A percentile compares a stretch with the other conserved stretches of the same genome.
Evolutionary conservation across 2,329 filamentous ascomycete genomes (phyloP).

Genomic region (Pestalotiopsis sp.): DNA sequence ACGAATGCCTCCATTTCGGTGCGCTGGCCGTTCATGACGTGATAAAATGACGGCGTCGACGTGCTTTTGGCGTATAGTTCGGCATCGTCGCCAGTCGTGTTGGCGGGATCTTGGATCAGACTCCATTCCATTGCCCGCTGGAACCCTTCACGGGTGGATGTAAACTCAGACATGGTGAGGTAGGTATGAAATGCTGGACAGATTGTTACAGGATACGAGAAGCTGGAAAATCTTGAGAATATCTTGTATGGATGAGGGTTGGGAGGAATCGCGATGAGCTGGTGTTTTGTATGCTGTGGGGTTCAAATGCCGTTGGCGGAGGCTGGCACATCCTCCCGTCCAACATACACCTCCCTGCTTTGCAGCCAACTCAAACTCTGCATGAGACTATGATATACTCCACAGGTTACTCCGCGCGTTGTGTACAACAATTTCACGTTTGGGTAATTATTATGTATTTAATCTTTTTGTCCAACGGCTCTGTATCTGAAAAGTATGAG

Average conservation of each 20-base stretch:
- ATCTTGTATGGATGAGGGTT: neutral
- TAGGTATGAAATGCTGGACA: neutral
- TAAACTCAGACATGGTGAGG: constrained; percentile 27
- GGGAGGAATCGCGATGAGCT: neutral
- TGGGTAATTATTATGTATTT: too few relatives aligned
- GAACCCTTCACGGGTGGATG: constrained; percentile 27
- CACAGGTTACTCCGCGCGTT: too few relatives aligned
- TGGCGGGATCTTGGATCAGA: constrained; percentile 13
- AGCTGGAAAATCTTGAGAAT: neutral
- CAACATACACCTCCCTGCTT: too few relatives aligned
- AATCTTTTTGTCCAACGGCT: too few relatives aligned
- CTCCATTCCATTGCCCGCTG: constrained; percentile 28
- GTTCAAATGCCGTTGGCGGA: too few relatives aligned
- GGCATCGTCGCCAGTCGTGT: constrained; percentile 19
- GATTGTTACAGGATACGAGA: neutral
- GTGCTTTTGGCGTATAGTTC: constrained; percentile 17
- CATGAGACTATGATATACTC: too few relatives aligned
- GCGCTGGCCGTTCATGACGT: constrained; percentile 27
- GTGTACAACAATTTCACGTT: too few relatives aligned
- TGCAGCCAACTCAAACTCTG: too few relatives aligned
- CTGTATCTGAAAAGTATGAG: too few relatives aligned
- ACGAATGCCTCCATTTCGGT: constrained; percentile 23
- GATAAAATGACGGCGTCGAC: constrained; percentile 22
- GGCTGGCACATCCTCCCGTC: too few relatives aligned
- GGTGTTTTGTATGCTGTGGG: neutral